Evolutionary conservation across 2,329 filamentous ascomycete genomes (phyloP).

Genomic region (Aspergillus sp.): DNA sequence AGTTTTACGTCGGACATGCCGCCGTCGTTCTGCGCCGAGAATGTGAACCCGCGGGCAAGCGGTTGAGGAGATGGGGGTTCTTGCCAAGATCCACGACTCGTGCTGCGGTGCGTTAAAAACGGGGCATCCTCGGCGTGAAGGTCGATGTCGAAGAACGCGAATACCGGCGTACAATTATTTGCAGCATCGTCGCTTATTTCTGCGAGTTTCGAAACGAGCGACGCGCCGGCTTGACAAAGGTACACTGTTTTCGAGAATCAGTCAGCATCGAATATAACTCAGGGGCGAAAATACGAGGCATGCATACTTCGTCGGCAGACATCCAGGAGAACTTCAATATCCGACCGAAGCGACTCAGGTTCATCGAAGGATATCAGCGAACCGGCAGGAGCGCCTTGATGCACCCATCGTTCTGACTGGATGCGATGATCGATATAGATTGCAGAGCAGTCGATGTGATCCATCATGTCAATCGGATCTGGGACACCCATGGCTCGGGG

Average conservation of each 20-base stretch:
- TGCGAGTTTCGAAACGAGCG: conserved; percentile 54
- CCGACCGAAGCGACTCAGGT: conserved; percentile 46
- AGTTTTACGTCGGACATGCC: conserved; percentile 51
- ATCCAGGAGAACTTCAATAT: conserved; percentile 50
- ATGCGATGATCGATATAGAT: conserved; percentile 50
- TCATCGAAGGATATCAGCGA: conserved; percentile 37
- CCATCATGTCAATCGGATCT: conserved; percentile 33
- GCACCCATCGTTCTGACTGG: conserved; percentile 45
- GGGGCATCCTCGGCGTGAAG: conserved; percentile 39
- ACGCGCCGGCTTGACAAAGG: conserved; percentile 52
- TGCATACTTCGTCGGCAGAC: conserved; percentile 56
- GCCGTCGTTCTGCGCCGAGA: conserved; percentile 45
- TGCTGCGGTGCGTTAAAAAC: conserved; percentile 29
- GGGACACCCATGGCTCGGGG: conserved; percentile 20
- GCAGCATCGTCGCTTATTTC: conserved; percentile 50
- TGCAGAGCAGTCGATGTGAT: conserved; percentile 43
- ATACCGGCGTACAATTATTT: conserved; percentile 52
- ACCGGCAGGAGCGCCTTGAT: conserved; percentile 30
- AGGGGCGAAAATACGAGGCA: conserved; percentile 21
- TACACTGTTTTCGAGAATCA: conserved; percentile 43
- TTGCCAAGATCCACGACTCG: conserved; percentile 30
- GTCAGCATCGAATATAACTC: neutral
- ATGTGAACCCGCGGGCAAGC: conserved; percentile 40
- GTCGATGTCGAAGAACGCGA: conserved; percentile 56
- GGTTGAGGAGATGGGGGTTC: conserved; percentile 33